Percentiles rank a stretch among this genome's conserved stretches.
These are phyloP conservation scores for Tillandsia fasciculata DNA, from an alignment of 176 grass and related monocot species.

Conservation along the genomic window DNA sequence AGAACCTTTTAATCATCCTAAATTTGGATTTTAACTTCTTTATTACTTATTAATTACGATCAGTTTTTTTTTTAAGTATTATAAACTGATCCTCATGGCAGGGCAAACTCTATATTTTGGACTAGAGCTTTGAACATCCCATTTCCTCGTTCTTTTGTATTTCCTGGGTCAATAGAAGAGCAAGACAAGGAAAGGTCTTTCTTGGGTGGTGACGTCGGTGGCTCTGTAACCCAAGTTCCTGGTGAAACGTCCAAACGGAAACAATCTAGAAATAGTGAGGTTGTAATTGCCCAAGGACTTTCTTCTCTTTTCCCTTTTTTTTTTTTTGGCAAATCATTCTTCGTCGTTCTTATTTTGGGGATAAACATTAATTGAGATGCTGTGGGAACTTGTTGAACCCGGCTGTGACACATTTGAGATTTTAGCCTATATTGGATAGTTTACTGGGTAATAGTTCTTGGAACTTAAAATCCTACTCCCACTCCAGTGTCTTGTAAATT, in stretches of 20 bases:
- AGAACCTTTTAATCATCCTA: not conserved
- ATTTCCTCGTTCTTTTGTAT: constrained; percentile 65
- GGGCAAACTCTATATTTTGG: constrained; percentile 98
- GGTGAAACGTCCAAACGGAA: constrained; percentile 17
- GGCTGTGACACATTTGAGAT: not conserved
- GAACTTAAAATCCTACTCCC: not conserved
- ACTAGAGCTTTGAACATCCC: constrained; percentile 83
- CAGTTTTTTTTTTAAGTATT: constrained; percentile 1
- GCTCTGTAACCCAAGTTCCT: constrained; percentile 14
- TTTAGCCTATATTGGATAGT: not conserved
- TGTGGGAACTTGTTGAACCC: not conserved
- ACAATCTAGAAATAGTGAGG: constrained; percentile 6
- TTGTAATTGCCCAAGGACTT: not conserved
- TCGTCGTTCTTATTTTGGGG: not conserved
- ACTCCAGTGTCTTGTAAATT: too few species aligned
- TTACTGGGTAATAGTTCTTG: not conserved
- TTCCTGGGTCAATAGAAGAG: constrained; percentile 31
- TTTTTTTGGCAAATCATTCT: not conserved
- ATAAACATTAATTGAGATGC: not conserved
- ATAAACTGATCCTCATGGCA: constrained; percentile 21
- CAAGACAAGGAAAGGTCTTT: constrained; percentile 7
- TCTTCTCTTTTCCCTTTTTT: not conserved
- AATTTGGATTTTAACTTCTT: too few species aligned
- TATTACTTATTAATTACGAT: too few species aligned
- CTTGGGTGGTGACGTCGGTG: constrained; percentile 9